A percentile compares a stretch with the other conserved stretches of the same genome.
Conservation (phyloP, 305 asterid species). For the Withania somnifera region DNA sequence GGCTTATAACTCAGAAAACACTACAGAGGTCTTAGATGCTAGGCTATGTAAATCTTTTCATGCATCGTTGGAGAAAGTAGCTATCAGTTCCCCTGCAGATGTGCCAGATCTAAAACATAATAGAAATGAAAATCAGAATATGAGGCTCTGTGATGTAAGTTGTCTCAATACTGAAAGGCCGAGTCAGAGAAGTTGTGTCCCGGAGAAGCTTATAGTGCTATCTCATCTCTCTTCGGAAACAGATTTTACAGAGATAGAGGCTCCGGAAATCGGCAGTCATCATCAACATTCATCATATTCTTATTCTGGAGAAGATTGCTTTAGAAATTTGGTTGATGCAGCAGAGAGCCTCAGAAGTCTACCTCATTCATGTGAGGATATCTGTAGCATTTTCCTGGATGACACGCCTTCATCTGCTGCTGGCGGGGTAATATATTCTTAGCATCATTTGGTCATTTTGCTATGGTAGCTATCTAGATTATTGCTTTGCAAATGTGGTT, state of each 20-base stretch:
- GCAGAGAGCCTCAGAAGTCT: conserved; percentile 3
- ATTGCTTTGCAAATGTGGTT: neutral
- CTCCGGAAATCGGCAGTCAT: conserved; percentile 3
- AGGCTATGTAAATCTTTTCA: neutral
- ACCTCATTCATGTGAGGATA: conserved; percentile 1
- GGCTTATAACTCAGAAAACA: conserved; percentile 1
- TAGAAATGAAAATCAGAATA: conserved; percentile 4
- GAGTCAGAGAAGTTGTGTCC: neutral
- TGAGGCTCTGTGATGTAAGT: neutral
- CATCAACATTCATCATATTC: conserved; percentile 7
- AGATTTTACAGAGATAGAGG: conserved; percentile 2
- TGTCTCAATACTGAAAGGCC: neutral
- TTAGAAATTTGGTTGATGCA: conserved; percentile 1
- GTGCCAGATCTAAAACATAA: neutral
- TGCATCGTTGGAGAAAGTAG: neutral
- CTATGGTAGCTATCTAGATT: neutral
- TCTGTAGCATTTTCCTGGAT: neutral
- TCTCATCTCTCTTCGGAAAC: conserved; percentile 7
- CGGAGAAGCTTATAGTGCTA: neutral
- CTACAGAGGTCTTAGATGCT: neutral
- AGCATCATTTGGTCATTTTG: neutral
- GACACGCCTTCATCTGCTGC: conserved; percentile 7
- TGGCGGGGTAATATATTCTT: conserved; percentile 1
- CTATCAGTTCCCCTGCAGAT: neutral
- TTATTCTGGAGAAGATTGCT: conserved; percentile 1